Evolutionary conservation across 139 green algal species (phyloP).

Genomic region (Coelastrella sp.): DNA sequence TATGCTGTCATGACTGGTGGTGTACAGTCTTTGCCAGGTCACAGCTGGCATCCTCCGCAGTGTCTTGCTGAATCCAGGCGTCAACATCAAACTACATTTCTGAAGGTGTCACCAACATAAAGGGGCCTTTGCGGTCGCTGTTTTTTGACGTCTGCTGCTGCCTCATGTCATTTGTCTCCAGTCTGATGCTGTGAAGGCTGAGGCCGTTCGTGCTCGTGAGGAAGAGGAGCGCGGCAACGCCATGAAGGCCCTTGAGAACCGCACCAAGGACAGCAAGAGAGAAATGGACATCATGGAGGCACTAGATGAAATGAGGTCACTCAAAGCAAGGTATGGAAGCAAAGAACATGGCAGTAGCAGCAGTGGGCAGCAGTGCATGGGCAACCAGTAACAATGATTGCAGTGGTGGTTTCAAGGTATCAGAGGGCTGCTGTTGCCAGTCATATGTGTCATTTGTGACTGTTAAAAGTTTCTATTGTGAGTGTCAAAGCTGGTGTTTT

Average conservation of each 20-base stretch:
- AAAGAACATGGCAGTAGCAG: not conserved
- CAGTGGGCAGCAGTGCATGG: no score
- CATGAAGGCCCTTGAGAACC: conserved; percentile 97
- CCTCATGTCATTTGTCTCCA: not conserved
- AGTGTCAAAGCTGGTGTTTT: not conserved
- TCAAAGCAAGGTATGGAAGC: conserved; percentile 64
- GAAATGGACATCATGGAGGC: conserved; percentile 98
- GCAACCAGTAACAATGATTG: not conserved
- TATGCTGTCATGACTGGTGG: no score
- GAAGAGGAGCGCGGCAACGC: conserved; percentile 96
- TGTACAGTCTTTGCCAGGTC: no score
- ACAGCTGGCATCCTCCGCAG: no score
- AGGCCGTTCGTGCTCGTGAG: conserved; percentile 66
- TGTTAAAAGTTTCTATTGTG: not conserved
- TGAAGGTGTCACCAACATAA: not conserved
- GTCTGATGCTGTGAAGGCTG: conserved; percentile 54
- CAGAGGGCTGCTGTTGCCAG: not conserved
- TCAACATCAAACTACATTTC: no score
- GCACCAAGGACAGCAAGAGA: conserved; percentile 90
- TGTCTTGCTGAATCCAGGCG: no score
- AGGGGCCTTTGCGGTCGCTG: not conserved
- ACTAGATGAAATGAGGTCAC: conserved; percentile 92
- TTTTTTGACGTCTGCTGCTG: not conserved
- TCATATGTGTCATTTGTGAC: no score
- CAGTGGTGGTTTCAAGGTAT: not conserved